phyloP scores from a whole-genome alignment of 331 rosid species.

The Erythrophleum ivorense region DNA sequence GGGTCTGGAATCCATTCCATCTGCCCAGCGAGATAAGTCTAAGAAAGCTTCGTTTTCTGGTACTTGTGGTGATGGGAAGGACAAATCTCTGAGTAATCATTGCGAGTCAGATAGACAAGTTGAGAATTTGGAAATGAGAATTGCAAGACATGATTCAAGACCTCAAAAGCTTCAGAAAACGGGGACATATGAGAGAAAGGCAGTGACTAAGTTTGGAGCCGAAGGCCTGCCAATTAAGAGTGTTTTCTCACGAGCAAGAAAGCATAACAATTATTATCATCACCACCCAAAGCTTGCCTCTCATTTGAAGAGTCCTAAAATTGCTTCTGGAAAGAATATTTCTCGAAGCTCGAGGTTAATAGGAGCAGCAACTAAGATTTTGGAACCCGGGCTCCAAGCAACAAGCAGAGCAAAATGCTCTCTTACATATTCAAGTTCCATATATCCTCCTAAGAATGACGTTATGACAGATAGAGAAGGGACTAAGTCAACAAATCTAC shows the following conservation, averaged over 20 bases:
- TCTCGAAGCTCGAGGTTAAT: constrained; percentile 68
- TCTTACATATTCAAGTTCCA: constrained; percentile 54
- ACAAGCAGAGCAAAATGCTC: constrained; percentile 56
- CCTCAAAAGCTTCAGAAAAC: constrained; percentile 83
- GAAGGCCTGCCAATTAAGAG: constrained; percentile 72
- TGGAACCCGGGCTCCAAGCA: constrained; percentile 81
- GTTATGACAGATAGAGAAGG: constrained; percentile 24
- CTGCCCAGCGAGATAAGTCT: constrained; percentile 48
- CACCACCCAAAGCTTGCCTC: constrained; percentile 53
- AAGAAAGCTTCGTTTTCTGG: constrained; percentile 51
- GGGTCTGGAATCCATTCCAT: constrained; percentile 84
- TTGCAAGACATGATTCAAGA: constrained; percentile 56
- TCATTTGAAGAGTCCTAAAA: constrained; percentile 65
- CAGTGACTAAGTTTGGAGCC: constrained; percentile 62
- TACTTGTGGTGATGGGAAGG: constrained; percentile 41
- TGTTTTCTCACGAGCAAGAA: constrained; percentile 66
- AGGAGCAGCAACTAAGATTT: constrained; percentile 73
- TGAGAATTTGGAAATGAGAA: constrained; percentile 47
- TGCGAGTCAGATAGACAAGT: constrained; percentile 38
- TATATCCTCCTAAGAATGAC: constrained; percentile 36
- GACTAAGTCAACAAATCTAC: constrained; percentile 20
- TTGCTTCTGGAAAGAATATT: constrained; percentile 53
- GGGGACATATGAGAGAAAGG: constrained; percentile 48
- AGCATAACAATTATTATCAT: constrained; percentile 42
- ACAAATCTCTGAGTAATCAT: constrained; percentile 27